Evolutionary conservation across 1,139 yeast genomes (phyloP).

Genomic region (Kurtzmaniella quercitrusa): DNA sequence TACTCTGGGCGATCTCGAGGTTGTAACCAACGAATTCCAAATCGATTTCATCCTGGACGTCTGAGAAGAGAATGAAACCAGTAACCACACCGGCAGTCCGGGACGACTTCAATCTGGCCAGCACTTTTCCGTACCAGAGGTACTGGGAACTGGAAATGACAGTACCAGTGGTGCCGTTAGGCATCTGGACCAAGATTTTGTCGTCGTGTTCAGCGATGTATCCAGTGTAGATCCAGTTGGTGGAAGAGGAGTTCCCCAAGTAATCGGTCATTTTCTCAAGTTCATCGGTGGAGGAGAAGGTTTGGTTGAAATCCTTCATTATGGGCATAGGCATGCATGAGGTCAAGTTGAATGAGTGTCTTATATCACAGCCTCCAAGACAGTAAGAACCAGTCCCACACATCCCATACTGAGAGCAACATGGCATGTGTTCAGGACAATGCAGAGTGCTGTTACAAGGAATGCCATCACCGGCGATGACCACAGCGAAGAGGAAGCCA

Average conservation of each 20-base stretch:
- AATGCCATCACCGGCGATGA: slow-evolving; percentile 16
- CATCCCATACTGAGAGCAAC: slow-evolving; percentile 80
- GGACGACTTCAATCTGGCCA: slow-evolving; percentile 67
- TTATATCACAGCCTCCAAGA: slow-evolving; percentile 77
- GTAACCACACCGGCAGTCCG: slow-evolving; percentile 78
- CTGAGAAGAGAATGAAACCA: slow-evolving; percentile 80
- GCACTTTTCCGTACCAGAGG: slow-evolving; percentile 83
- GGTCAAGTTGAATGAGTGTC: slow-evolving; percentile 53
- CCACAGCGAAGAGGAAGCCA: slow-evolving; percentile 8
- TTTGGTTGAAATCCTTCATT: slow-evolving; percentile 29
- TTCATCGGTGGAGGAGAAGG: slow-evolving; percentile 31
- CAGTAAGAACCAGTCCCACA: slow-evolving; percentile 83
- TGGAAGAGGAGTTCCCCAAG: slow-evolving; percentile 65
- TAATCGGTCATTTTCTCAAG: slow-evolving; percentile 39
- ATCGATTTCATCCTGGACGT: slow-evolving; percentile 88
- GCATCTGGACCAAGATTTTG: slow-evolving; percentile 71
- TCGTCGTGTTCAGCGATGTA: slow-evolving; percentile 51
- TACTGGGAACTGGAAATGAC: slow-evolving; percentile 76
- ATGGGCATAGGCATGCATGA: slow-evolving; percentile 68
- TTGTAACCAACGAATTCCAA: slow-evolving; percentile 79
- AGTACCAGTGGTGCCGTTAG: slow-evolving; percentile 70
- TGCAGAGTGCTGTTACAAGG: slow-evolving; percentile 44
- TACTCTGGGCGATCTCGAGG: slow-evolving; percentile 62
- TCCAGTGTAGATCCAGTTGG: slow-evolving; percentile 77
- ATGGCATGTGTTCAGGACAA: slow-evolving; percentile 72